These are phyloP conservation scores for Chamaecyparis obtusa DNA, from an alignment of 75 land plant species.

Conservation along the genomic window DNA sequence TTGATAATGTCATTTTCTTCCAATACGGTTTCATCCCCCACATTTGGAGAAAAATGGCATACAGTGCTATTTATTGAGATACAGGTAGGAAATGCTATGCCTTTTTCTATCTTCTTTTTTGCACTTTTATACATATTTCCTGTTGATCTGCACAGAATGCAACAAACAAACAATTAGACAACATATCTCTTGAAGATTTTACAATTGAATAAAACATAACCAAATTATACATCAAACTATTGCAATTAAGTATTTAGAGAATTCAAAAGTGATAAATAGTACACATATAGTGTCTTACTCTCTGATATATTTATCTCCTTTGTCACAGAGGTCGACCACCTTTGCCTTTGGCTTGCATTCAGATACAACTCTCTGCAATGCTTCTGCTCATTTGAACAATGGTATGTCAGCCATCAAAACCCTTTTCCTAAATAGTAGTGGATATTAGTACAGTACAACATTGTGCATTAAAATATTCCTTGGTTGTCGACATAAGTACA, in stretches of 20 bases:
- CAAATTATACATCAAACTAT: neutral
- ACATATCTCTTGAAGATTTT: neutral
- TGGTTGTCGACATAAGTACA: neutral
- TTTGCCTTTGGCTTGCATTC: constrained; percentile 92
- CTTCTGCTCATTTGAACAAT: constrained; percentile 49
- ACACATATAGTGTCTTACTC: constrained; percentile 58
- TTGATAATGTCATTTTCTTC: constrained; percentile 82
- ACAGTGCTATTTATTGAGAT: constrained; percentile 86
- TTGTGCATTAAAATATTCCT: neutral
- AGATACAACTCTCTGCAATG: constrained; percentile 74
- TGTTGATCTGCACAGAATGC: constrained; percentile 54
- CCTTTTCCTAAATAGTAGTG: neutral
- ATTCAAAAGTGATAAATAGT: neutral
- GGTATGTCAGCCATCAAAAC: neutral
- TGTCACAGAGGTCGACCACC: constrained; percentile 89
- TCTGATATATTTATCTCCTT: constrained; percentile 78
- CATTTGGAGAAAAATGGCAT: constrained; percentile 89
- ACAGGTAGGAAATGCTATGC: constrained; percentile 96
- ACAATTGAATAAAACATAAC: neutral
- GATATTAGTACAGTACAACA: neutral
- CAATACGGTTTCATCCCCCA: constrained; percentile 69
- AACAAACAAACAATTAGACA: neutral
- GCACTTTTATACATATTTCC: constrained; percentile 85
- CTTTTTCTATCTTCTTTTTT: constrained; percentile 95
- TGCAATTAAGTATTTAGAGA: neutral